Evolutionary conservation across 1,139 yeast species (phyloP).

Genomic region (Entelexis paramagnoliae): DNA sequence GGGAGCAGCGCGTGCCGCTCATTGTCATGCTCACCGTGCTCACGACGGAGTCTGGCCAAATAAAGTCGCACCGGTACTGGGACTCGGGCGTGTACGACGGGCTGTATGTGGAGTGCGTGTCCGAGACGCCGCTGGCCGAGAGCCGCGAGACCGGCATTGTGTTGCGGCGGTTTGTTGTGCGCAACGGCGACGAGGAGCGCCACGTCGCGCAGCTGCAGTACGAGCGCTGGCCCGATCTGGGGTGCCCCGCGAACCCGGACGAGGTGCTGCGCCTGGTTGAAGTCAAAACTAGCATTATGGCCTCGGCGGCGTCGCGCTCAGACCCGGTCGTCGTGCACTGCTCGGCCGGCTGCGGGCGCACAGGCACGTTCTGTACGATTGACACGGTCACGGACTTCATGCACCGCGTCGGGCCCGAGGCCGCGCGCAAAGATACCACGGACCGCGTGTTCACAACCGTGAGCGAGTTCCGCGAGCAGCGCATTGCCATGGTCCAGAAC

Average conservation of each 20-base stretch:
- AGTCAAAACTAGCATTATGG: slow-evolving; percentile 34
- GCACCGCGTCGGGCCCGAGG: slow-evolving; percentile 13
- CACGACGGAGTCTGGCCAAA: slow-evolving; percentile 42
- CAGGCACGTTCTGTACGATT: slow-evolving; percentile 73
- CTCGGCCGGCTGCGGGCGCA: slow-evolving; percentile 88
- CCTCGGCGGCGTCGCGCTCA: slow-evolving; percentile 7
- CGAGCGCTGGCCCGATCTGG: slow-evolving; percentile 74
- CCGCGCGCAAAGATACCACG: slow-evolving; percentile 22
- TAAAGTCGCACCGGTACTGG: slow-evolving; percentile 53
- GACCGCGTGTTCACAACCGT: slow-evolving; percentile 51
- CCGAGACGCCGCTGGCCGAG: slow-evolving; percentile 4
- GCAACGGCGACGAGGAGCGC: slow-evolving; percentile 17
- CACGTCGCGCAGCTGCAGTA: slow-evolving; percentile 57
- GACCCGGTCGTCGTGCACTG: slow-evolving; percentile 55
- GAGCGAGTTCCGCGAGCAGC: slow-evolving; percentile 54
- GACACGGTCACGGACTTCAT: slow-evolving; percentile 47
- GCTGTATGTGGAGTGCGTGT: neutral
- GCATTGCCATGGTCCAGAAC: slow-evolving; percentile 78
- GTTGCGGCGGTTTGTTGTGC: slow-evolving; percentile 24
- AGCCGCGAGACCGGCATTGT: slow-evolving; percentile 15
- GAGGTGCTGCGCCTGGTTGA: slow-evolving; percentile 46
- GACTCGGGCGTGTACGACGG: slow-evolving; percentile 30
- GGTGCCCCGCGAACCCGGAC: slow-evolving; percentile 47
- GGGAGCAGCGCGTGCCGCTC: slow-evolving; percentile 50
- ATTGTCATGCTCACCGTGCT: slow-evolving; percentile 58